Base-by-base conservation (phyloP, 2,329 filamentous ascomycete genomes). In the Alternaria panax region DNA sequence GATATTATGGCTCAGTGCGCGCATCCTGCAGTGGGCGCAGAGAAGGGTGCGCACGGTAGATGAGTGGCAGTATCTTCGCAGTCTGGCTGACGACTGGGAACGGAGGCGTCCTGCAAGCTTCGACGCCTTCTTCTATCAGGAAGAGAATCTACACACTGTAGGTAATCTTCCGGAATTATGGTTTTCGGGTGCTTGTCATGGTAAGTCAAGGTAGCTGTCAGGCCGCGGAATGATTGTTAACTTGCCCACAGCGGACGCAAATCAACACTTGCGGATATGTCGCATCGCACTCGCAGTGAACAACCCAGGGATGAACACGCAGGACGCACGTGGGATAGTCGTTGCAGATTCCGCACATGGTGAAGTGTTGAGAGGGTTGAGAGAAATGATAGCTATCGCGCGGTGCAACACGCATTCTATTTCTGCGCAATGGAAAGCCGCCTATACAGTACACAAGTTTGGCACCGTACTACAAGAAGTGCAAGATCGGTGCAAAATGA, bases 31-130 rank as follows among this genome's bases (percentile, higher is more conserved):
- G 43, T 69, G 63, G 61, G 30, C 40, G 18, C 48, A 57, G 7
- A 50, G 20, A 46, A 45, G 53, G 16, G 38, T 42, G 24, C 50
- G 41, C 5, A 53, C 54, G 30, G 16, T 53, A 20, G 40, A 53
- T 6, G 55, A 64, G 22, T 66, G 66, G 63, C 53, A 56, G 12
- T 47, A 57, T 20, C 40, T 69, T 42, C 48, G 46, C 25, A 45
- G 36, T 24, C 36, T 63, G n/a, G 61, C 69, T 20, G 57, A 69
- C 20, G 61, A 64, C n/a, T 70, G 68, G 66, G 63, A 70, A 42
- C 46, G 30, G 8, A 52, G 52, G 22, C 54, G 66, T 11, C 68
- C 66, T 1, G 34, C 38, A 14, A 61, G 57, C 30, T 68, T 69
- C 47, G 45, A 67, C 25, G 57, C 63, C 9, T 60, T 65, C 45